Evolutionary conservation across 208 protist genomes (phyloP).

Genomic region (Herpetomonas tarakana): DNA sequence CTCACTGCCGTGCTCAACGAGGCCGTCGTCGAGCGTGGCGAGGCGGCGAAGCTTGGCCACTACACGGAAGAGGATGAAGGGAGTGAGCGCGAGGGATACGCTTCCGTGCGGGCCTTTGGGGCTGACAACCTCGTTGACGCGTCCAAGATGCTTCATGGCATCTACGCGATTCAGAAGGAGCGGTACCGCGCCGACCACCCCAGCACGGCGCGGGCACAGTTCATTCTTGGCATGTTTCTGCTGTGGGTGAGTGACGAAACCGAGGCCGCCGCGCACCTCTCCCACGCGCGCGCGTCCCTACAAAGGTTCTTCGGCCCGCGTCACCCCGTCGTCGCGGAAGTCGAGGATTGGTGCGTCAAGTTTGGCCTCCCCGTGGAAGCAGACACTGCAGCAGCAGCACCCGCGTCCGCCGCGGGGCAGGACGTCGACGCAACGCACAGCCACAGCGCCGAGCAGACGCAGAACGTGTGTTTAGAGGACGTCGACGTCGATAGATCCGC

Average conservation of each 20-base stretch:
- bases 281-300: conserved; percentile 27
- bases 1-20: conserved; percentile 47
- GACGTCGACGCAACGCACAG: no score
- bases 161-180: conserved; percentile 79
- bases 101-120: conserved; percentile 64
- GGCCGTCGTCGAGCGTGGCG: conserved; percentile 47
- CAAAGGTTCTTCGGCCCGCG: conserved; percentile 72
- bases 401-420: no score
- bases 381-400: background rate
- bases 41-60: conserved; percentile 48
- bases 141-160: conserved; percentile 86
- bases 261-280: conserved; percentile 52
- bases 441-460: no score
- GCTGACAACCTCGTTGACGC: conserved; percentile 77
- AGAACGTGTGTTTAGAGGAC: no score
- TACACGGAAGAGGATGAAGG: conserved; percentile 64
- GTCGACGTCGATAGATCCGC: no score
- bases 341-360: conserved; percentile 65
- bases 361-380: conserved; percentile 47
- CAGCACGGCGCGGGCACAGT: conserved; percentile 57
- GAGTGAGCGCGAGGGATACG: conserved; percentile 44
- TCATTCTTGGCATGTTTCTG: conserved; percentile 80
- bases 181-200: conserved; percentile 69
- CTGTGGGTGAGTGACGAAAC: conserved; percentile 69
- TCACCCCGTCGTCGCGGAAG: conserved; percentile 80